Evolutionary conservation across 1,284 basidiomycete species (phyloP), one percentile per base, ranked within the genome.

Genomic region (Cutaneotrichosporon arboriforme): DNA sequence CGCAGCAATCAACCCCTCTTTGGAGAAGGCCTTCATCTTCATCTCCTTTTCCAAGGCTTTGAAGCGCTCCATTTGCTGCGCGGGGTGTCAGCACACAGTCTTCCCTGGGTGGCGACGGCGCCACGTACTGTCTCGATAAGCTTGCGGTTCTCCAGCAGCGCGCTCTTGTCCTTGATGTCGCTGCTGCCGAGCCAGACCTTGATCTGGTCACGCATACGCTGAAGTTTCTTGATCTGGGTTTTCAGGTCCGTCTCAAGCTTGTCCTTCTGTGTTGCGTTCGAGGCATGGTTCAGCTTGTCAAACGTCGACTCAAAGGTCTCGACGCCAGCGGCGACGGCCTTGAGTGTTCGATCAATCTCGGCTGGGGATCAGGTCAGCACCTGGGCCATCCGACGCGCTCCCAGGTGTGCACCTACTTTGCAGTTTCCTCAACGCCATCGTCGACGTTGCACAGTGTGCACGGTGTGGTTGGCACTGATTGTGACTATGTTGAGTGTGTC

Each of bases 21-120:
- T 99, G 31, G 93, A 97, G 78, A 98, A 99, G 0, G 96, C 96
- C 75, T 99, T 99, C 59, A 96, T 98, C 83, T 99, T 99, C 92
- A 98, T 97, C 77, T 98, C 96, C 79, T 98, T 99, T 79, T 99
- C 96, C 76, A 91, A 90, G 21, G 94, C 94, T 71, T 99, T 99
- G 83, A 99, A 99, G 70, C 90, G 91, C 79, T 99, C 96, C 96
- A 99, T 99, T 96, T 98, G 96, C 93, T 97, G 76, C 59, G 61
- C n/a, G 26, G 23, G 31, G 8, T 14, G 41, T 57, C 44, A 48
- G 54, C 23, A 37, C 15, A 20, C 35, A 40, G 8, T 9, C n/a
- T 33, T 35, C 9, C 14, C 15, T 38, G 36, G 12, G 17, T 17
- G 20, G 34, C 38, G 4, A 18, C 20, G 21, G 13, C 35, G 8